Conservation (phyloP, 306 rosid genomes). For the Castanospermum australe region DNA sequence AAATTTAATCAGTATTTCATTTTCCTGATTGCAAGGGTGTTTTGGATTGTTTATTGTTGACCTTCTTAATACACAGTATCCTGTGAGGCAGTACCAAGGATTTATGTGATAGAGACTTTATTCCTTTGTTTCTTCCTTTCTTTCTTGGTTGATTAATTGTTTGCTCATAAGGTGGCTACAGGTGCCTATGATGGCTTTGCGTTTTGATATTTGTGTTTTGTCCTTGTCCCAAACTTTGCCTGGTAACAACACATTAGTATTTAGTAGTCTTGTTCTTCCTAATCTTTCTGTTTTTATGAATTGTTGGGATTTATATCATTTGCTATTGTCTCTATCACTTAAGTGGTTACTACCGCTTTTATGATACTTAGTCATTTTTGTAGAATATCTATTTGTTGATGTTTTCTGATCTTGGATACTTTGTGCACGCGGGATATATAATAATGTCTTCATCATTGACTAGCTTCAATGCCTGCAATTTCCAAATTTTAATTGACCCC, state of each 20-base stretch:
- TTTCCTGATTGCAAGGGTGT: neutral
- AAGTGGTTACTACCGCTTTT: neutral
- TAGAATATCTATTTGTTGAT: neutral
- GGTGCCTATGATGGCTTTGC: neutral
- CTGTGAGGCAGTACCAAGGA: no score
- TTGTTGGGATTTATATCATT: no score
- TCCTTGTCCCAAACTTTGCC: neutral
- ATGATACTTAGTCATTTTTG: neutral
- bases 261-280: neutral
- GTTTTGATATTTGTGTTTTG: neutral
- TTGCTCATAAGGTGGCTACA: neutral
- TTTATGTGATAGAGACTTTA: no score
- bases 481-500: neutral
- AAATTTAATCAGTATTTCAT: no score
- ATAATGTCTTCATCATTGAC: neutral
- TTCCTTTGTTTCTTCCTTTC: no score
- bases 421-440: neutral
- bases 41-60: no score
- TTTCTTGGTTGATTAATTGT: no score
- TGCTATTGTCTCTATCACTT: no score
- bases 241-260: neutral
- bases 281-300: neutral
- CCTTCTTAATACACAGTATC: no score
- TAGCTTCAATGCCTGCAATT: neutral
- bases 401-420: neutral